Percentiles rank a stretch among this genome's conserved stretches.
Conservation (phyloP, 2,329 filamentous ascomycete species). For the Fusarium sp. region DNA sequence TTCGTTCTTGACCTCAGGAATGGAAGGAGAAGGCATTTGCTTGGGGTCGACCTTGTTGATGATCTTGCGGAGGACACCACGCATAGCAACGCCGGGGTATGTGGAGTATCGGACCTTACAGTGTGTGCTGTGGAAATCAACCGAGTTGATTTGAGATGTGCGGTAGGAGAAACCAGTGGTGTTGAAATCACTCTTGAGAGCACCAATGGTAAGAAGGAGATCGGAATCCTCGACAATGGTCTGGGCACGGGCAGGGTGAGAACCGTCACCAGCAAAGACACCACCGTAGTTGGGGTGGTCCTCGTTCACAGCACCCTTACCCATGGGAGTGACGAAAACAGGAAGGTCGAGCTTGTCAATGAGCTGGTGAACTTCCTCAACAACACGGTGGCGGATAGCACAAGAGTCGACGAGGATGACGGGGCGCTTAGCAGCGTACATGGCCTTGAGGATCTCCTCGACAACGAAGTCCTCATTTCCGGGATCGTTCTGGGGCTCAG, state of each 20-base stretch:
- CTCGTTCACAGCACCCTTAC: conserved; percentile 86
- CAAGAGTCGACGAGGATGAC: conserved; percentile 87
- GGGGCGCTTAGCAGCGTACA: conserved; percentile 78
- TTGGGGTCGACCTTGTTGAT: conserved; percentile 67
- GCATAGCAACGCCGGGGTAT: conserved; percentile 82
- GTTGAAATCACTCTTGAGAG: conserved; percentile 81
- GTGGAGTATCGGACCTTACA: conserved; percentile 81
- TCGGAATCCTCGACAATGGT: conserved; percentile 75
- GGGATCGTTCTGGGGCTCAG: conserved; percentile 71
- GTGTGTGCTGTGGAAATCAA: conserved; percentile 82
- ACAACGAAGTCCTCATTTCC: conserved; percentile 87
- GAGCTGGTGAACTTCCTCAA: conserved; percentile 78
- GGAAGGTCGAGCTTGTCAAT: conserved; percentile 79
- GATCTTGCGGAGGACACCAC: conserved; percentile 79
- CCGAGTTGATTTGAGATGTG: conserved; percentile 79
- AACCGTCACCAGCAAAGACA: conserved; percentile 85
- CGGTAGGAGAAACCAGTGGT: conserved; percentile 85
- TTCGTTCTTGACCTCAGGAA: conserved; percentile 66
- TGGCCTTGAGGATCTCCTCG: conserved; percentile 77
- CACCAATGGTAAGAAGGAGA: conserved; percentile 76
- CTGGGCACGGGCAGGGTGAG: conserved; percentile 70
- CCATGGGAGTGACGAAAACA: conserved; percentile 90
- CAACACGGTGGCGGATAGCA: conserved; percentile 78
- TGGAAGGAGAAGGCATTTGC: conserved; percentile 66
- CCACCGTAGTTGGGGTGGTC: conserved; percentile 80